Base-by-base conservation (phyloP, 1,284 basidiomycete species). In the Rhodotorula sp. region DNA sequence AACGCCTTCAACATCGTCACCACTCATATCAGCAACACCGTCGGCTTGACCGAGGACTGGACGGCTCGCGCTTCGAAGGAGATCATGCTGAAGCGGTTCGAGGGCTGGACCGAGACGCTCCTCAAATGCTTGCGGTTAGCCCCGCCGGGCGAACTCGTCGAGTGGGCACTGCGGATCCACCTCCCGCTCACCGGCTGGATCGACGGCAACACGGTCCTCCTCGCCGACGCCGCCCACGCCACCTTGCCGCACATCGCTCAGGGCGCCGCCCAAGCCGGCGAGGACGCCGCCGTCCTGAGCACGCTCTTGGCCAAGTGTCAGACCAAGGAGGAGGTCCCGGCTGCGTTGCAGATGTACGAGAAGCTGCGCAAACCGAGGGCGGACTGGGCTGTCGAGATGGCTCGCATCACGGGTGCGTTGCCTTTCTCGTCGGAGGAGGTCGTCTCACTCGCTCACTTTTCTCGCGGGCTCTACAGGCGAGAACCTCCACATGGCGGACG, bases 191-290 rank as follows among this genome's bases (percentile, higher is more conserved):
- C 82, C n/a, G 80, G 79, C 19, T 73, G 72, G 72, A 47, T 73
- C 66, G 79, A 80, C 64, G 57, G 72, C 57, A 77, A 78, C 59
- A 64, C 77, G 3, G 81, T 80, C 2, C 76, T 82, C 43, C 72
- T 82, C 43, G 81, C 81, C 49, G 81, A 82, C 72, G 80, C 81
- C 0, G 81, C 80, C 60, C 81, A 81, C 73, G 80, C 81, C 0
- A 81, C 81, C 12, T 76, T 82, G 3, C 81, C 81, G 4, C 69
- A 70, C 62, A 65, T 73, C 31, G 72, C 72, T 26, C 71, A 73
- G 43, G 82, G 82, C 16, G 82, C 82, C 5, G 82, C 81, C 1
- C 80, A 81, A 67, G 81, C 81, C 1, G 77, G 81, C 49, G 82
- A 83, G 74, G 82, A 83, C 70, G 81, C 78, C 1, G 81, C 80